Evolutionary conservation across 352 stramenopile species (phyloP).

Genomic region (Globisporangium cederbergense): DNA sequence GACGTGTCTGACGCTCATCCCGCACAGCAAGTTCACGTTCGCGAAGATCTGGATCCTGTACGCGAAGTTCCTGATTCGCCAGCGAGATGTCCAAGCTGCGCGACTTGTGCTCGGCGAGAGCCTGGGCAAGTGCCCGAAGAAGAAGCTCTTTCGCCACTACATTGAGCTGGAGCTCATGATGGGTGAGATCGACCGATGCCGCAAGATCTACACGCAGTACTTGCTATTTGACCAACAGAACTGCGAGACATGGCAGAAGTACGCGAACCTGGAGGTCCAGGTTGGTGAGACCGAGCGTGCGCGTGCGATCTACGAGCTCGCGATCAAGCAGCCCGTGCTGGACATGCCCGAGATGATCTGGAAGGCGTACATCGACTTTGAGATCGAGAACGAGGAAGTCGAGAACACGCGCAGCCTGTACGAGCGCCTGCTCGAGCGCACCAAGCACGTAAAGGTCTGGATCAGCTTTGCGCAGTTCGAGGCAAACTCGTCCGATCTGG

Average conservation of each 20-base stretch:
- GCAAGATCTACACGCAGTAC: slow-evolving; percentile 86
- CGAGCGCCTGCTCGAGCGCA: slow-evolving; percentile 95
- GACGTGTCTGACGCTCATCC: slow-evolving; percentile 92
- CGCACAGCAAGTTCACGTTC: slow-evolving; percentile 97
- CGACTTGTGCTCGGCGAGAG: slow-evolving; percentile 92
- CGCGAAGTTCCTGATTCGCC: slow-evolving; percentile 95
- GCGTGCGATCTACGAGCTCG: slow-evolving; percentile 96
- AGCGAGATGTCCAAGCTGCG: slow-evolving; percentile 90
- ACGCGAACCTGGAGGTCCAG: slow-evolving; percentile 94
- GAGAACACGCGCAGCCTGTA: slow-evolving; percentile 92
- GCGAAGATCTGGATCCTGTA: slow-evolving; percentile 98
- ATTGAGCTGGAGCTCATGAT: slow-evolving; percentile 96
- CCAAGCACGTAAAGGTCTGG: slow-evolving; percentile 97
- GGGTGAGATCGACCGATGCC: slow-evolving; percentile 97
- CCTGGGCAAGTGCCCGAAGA: slow-evolving; percentile 92
- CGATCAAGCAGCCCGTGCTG: slow-evolving; percentile 91
- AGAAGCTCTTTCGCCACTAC: slow-evolving; percentile 92
- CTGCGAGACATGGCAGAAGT: slow-evolving; percentile 94
- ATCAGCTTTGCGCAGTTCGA: slow-evolving; percentile 91
- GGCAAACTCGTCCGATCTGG: slow-evolving; percentile 41
- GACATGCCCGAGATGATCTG: slow-evolving; percentile 99
- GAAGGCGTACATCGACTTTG: slow-evolving; percentile 99
- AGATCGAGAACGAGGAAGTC: slow-evolving; percentile 87
- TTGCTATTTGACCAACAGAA: slow-evolving; percentile 85
- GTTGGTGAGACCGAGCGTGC: slow-evolving; percentile 94